Conservation (phyloP, 768 basidiomycete genomes). For the Kwoniella sp. region DNA sequence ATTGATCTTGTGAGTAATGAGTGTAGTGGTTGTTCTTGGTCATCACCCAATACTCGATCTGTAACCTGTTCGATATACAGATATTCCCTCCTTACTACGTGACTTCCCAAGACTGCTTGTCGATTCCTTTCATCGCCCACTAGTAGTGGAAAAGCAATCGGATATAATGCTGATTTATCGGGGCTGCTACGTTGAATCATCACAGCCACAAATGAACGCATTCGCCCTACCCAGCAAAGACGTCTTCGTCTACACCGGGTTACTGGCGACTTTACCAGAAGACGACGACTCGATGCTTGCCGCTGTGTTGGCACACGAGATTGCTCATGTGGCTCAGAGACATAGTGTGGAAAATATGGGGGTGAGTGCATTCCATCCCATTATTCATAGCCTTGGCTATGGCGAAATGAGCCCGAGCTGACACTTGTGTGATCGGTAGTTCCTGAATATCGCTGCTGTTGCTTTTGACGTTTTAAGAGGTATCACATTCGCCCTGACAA, state of each 20-base stretch:
- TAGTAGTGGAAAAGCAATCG: no score
- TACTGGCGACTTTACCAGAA: constrained; percentile 57
- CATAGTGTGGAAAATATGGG: constrained; percentile 60
- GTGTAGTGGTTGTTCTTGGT: no score
- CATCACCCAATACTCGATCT: no score
- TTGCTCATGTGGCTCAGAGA: constrained; percentile 57
- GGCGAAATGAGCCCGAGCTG: no score
- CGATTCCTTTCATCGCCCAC: no score
- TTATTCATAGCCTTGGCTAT: no score
- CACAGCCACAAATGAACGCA: constrained; percentile 57
- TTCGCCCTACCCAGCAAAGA: constrained; percentile 59
- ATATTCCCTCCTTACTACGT: no score
- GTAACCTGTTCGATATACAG: no score
- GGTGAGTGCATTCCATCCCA: constrained; percentile 28
- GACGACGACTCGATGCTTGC: constrained; percentile 58
- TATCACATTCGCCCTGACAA: constrained; percentile 57
- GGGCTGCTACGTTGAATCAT: no score
- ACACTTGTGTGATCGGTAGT: constrained; percentile 32
- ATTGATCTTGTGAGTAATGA: constrained; percentile 55
- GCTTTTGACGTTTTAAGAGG: constrained; percentile 59
- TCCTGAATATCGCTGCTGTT: constrained; percentile 58
- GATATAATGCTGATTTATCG: no score
- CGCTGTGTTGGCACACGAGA: constrained; percentile 58
- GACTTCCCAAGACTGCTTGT: no score
- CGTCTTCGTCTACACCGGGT: constrained; percentile 59